Conservation (phyloP, 257 asterid species). For the Salvia hispanica region DNA sequence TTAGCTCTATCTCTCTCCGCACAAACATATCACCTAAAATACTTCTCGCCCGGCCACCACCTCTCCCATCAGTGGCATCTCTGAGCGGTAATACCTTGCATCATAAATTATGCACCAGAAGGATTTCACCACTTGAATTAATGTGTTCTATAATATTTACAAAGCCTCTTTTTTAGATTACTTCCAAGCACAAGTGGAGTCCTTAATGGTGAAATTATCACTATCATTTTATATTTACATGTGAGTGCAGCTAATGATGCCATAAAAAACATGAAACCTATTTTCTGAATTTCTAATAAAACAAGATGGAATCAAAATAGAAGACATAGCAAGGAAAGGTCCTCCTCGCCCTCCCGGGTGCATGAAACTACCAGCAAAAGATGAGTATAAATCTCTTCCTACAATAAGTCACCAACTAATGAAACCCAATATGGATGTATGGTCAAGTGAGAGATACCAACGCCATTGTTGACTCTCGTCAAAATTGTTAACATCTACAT, state of each 20-base stretch:
- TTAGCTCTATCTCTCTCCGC: too few relatives aligned
- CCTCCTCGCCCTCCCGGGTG: neutral
- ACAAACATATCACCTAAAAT: too few relatives aligned
- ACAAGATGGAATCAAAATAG: constrained; percentile 1
- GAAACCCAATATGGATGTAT: constrained; percentile 9
- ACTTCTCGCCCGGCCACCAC: too few relatives aligned
- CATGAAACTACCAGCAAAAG: neutral
- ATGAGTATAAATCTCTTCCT: constrained; percentile 8
- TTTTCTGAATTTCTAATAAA: too few relatives aligned
- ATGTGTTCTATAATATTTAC: neutral
- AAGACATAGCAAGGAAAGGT: neutral
- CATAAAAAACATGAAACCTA: neutral
- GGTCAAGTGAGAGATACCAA: constrained; percentile 15
- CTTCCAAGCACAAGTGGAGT: constrained; percentile 4
- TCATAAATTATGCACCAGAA: neutral
- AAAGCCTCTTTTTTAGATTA: neutral
- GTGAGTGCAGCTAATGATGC: neutral
- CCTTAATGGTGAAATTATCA: neutral
- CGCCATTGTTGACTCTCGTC: constrained; percentile 1
- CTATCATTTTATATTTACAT: neutral
- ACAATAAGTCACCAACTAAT: constrained; percentile 23
- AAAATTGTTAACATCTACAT: constrained; percentile 11
- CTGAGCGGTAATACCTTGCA: too few relatives aligned
- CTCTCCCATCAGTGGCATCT: too few relatives aligned
- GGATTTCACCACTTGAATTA: constrained; percentile 9